Conservation (phyloP, 768 basidiomycete genomes). For the Leccinum obscurum region DNA sequence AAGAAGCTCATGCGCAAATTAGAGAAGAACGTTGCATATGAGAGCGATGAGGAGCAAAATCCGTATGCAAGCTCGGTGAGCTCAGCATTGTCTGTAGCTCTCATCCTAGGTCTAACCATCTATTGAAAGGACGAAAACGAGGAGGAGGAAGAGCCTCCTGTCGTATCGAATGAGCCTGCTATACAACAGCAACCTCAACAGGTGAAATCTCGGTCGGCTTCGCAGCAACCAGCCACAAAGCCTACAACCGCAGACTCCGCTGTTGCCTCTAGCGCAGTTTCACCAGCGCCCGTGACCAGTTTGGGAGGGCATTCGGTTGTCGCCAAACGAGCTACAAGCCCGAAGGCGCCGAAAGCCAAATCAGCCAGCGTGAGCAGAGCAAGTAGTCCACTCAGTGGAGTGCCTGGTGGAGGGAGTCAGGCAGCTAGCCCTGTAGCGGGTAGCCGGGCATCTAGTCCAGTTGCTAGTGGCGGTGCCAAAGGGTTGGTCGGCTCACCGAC, state of each 20-base stretch:
- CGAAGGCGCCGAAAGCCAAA: conserved; percentile 65
- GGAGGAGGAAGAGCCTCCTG: conserved; percentile 64
- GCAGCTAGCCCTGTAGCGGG: conserved; percentile 49
- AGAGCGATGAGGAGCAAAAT: conserved; percentile 77
- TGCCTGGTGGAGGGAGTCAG: conserved; percentile 45
- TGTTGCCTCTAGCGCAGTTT: conserved; percentile 55
- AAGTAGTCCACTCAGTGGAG: conserved; percentile 52
- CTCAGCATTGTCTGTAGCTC: conserved; percentile 7
- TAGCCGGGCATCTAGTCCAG: conserved; percentile 39
- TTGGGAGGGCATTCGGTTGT: conserved; percentile 78
- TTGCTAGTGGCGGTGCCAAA: conserved; percentile 18
- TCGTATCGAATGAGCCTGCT: conserved; percentile 43
- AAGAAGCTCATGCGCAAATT: conserved; percentile 83
- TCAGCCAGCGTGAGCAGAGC: conserved; percentile 48
- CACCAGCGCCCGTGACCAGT: conserved; percentile 47
- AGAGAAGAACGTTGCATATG: conserved; percentile 82
- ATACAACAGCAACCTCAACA: conserved; percentile 43
- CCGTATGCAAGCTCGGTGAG: conserved; percentile 80
- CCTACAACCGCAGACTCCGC: conserved; percentile 31
- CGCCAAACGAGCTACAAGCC: conserved; percentile 84
- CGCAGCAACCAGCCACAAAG: conserved; percentile 37
- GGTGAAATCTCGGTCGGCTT: conserved; percentile 45
- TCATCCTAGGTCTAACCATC: conserved; percentile 1
- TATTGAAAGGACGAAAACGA: conserved; percentile 63
- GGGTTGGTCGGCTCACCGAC: conserved; percentile 28